Evolutionary conservation across 495 filamentous ascomycete species (phyloP).

Genomic region (Friedmanniomyces endolithicus): DNA sequence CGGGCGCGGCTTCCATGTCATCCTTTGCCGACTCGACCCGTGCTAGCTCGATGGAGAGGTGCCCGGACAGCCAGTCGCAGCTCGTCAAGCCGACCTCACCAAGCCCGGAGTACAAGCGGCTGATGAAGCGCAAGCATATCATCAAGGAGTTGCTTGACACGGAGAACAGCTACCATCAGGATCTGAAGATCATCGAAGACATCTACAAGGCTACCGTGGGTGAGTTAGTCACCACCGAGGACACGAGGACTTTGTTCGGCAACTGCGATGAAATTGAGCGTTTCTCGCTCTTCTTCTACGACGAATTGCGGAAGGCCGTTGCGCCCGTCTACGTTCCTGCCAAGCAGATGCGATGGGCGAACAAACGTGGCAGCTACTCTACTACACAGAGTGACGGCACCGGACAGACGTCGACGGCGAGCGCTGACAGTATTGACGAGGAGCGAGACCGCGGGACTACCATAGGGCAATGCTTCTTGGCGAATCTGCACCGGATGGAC

Average conservation of each 20-base stretch:
- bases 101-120: constrained; percentile 43
- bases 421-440: constrained; percentile 31
- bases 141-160: constrained; percentile 89
- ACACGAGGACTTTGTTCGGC: constrained; percentile 76
- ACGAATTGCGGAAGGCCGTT: constrained; percentile 63
- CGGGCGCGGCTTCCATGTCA: constrained; percentile 12
- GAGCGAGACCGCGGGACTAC: constrained; percentile 64
- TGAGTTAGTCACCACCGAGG: constrained; percentile 64
- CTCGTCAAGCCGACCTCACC: constrained; percentile 30
- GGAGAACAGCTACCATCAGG: constrained; percentile 70
- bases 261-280: constrained; percentile 78
- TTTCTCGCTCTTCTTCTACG: constrained; percentile 67
- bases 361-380: constrained; percentile 39
- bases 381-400: constrained; percentile 36
- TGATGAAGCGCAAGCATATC: constrained; percentile 58
- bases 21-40: constrained; percentile 12
- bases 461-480: constrained; percentile 65
- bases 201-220: constrained; percentile 94
- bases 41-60: constrained; percentile 10
- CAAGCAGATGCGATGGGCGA: constrained; percentile 44
- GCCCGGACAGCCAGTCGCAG: constrained; percentile 4
- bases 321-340: constrained; percentile 58
- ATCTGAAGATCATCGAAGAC: constrained; percentile 92
- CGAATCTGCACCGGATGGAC: constrained; percentile 66
- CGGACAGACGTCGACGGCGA: constrained; percentile 21